Evolutionary conservation across 768 basidiomycete species (phyloP), one percentile per base, ranked within the genome.

Genomic region (Tulasnella sp.): DNA sequence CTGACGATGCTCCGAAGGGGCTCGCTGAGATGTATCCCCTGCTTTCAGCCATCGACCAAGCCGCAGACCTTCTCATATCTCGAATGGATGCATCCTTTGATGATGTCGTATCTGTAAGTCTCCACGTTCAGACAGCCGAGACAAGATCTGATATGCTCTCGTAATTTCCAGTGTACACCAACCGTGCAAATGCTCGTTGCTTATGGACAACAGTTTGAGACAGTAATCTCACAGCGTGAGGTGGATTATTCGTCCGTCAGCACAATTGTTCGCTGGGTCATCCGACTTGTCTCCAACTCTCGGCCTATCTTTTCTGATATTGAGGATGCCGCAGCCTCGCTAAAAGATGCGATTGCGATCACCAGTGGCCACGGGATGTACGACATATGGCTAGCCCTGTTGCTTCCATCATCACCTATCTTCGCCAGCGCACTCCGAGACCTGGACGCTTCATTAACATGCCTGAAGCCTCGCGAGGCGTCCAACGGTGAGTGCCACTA

Each of bases 341-440:
- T 89, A 46, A 74, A 74, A 60, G 69, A 70, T 3, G 66, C 73
- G 2, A 73, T 86, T 15, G 78, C 78, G 2, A 76, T 82, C 15
- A 80, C 81, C 5, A 77, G 80, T n/a, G 92, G 93, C 3, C 73
- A 80, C 24, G 86, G 84, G 22, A 72, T 92, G 68, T 71, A 78
- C 19, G 75, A 82, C 21, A 79, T 94, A 34, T 94, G 91, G 91
- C 72, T 75, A 11, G 57, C 69, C 0, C 68, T 68, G 50, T 64
- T 72, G 24, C 66, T 63, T 4, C 60, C 11, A 68, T 67, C 4
- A 69, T 83, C 56, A 75, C 66, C 10, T 45, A 38, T 12, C 19
- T n/a, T 21, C 17, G 15, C 19, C 22, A 34, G 15, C n/a, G 5
- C 45, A 8, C 50, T 34, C 17, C 27, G 30, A n/a, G n/a, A 27